These are phyloP conservation scores for Aotearoamyces nothofagi DNA, from an alignment of 2,329 filamentous ascomycete species.

Conservation along the genomic window DNA sequence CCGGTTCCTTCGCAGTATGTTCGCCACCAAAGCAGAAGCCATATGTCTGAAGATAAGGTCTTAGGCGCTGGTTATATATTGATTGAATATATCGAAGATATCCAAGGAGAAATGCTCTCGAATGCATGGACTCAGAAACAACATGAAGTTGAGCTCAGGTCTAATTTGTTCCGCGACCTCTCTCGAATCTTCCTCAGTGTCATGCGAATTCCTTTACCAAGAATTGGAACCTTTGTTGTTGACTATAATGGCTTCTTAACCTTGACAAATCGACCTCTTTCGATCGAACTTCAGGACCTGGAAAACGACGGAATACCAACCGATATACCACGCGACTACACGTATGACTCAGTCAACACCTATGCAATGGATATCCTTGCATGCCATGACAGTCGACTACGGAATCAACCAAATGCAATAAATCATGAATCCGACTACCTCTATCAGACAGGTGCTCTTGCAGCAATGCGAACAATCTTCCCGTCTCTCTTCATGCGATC, in stretches of 20 bases:
- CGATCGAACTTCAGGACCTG: constrained; percentile 16
- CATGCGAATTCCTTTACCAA: constrained; percentile 12
- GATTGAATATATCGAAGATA: constrained; percentile 16
- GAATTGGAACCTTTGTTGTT: constrained; percentile 20
- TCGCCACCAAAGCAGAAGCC: constrained; percentile 5
- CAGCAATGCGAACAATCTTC: constrained; percentile 14
- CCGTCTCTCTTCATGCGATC: constrained; percentile 11
- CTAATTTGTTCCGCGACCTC: constrained; percentile 13
- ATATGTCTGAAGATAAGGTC: no score
- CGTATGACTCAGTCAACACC: constrained; percentile 18
- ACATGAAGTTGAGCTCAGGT: constrained; percentile 7
- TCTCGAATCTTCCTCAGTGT: constrained; percentile 16
- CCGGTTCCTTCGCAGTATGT: constrained; percentile 13
- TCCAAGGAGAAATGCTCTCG: constrained; percentile 14
- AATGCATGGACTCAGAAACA: constrained; percentile 14
- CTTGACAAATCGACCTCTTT: constrained; percentile 23
- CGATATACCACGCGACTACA: constrained; percentile 18
- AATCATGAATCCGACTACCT: constrained; percentile 15
- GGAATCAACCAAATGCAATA: constrained; percentile 20
- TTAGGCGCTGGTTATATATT: constrained; percentile 16
- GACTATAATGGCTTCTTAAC: constrained; percentile 15
- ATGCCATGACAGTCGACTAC: constrained; percentile 21
- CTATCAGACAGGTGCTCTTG: constrained; percentile 17
- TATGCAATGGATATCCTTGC: constrained; percentile 18
- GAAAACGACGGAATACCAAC: constrained; percentile 21